Conservation (phyloP, 768 basidiomycete genomes). For the Daedalea quercina region DNA sequence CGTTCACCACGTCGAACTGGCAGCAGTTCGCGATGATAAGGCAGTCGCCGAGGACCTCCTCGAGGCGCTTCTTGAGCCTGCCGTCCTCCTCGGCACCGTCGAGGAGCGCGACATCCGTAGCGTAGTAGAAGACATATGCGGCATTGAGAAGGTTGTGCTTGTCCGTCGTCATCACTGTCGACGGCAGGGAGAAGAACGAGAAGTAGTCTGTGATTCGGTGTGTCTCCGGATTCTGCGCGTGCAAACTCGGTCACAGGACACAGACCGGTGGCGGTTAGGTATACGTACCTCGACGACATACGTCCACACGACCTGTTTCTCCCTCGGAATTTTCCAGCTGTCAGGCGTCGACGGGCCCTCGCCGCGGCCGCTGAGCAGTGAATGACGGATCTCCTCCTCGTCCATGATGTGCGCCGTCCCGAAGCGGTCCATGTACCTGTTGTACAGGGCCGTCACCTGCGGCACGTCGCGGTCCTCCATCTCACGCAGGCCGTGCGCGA, state of each 20-base stretch:
- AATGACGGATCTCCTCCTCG: constrained; percentile 77
- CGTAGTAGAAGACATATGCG: constrained; percentile 95
- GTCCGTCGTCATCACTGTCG: constrained; percentile 77
- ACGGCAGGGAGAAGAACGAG: constrained; percentile 95
- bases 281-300: constrained; percentile 86
- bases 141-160: constrained; percentile 77
- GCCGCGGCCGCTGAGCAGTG: constrained; percentile 83
- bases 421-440: constrained; percentile 79
- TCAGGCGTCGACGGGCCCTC: constrained; percentile 38
- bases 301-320: constrained; percentile 88
- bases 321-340: constrained; percentile 40
- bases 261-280: neutral
- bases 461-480: constrained; percentile 78
- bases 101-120: constrained; percentile 66
- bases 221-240: constrained; percentile 65
- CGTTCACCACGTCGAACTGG: constrained; percentile 95
- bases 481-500: constrained; percentile 65
- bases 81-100: constrained; percentile 55
- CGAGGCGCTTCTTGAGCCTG: constrained; percentile 61
- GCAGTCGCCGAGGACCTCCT: constrained; percentile 71
- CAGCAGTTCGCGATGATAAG: constrained; percentile 75
- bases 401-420: constrained; percentile 72
- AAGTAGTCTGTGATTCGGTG: constrained; percentile 90
- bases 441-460: constrained; percentile 63
- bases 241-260: neutral